Evolutionary conservation across 2,329 filamentous ascomycete genomes (phyloP).

Genomic region (Monosporascus cannonballus): DNA sequence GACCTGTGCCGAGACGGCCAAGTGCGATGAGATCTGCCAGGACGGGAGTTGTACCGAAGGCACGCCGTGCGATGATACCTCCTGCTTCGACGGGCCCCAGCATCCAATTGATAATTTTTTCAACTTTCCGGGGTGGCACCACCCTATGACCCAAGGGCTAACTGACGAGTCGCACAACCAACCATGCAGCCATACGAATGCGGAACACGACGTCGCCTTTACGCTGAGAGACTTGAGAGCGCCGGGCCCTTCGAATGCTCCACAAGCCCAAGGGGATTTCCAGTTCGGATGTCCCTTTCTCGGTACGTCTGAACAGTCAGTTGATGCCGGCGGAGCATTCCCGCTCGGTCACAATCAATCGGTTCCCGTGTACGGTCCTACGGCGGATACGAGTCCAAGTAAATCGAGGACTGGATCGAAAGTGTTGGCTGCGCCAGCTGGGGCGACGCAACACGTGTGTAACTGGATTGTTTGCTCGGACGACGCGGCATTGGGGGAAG

Average conservation of each 20-base stretch:
- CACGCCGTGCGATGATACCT: constrained; percentile 19
- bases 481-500: constrained; percentile 2
- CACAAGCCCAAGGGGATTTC: constrained; percentile 7
- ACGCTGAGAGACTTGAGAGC: constrained; percentile 21
- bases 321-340: constrained; percentile 3
- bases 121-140: constrained; percentile 10
- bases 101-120: constrained; percentile 10
- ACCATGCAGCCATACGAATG: constrained; percentile 22
- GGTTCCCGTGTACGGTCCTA: not conserved
- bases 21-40: constrained; percentile 23
- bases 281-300: constrained; percentile 12
- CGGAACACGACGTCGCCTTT: constrained; percentile 24
- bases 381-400: not conserved
- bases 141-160: constrained; percentile 1
- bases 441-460: constrained; percentile 11
- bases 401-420: not conserved
- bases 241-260: constrained; percentile 10
- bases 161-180: constrained; percentile 11
- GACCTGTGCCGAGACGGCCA: constrained; percentile 17
- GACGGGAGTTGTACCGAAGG: constrained; percentile 21
- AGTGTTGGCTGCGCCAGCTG: not conserved
- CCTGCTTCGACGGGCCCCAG: constrained; percentile 16
- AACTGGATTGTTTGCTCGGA: constrained; percentile 16
- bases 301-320: constrained; percentile 5
- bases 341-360: constrained; percentile 3